Conservation (phyloP, 177 flowering plant species). For the Telopea speciosissima region DNA sequence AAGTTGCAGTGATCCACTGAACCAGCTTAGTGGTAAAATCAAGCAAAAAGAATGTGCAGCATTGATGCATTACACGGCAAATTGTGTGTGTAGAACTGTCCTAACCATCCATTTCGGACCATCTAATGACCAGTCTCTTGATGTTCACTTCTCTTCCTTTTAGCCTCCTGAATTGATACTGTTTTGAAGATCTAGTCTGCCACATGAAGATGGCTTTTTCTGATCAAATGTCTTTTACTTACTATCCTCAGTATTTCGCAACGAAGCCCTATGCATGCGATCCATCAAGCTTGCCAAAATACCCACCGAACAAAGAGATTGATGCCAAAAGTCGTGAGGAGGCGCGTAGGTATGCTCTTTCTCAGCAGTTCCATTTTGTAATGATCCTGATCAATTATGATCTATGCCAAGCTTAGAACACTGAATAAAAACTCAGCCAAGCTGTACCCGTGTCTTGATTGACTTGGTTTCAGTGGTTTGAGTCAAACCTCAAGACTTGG, state of each 20-base stretch:
- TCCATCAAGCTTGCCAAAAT: conserved; percentile 83
- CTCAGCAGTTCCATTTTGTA: neutral
- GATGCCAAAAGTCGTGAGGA: conserved; percentile 85
- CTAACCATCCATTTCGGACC: neutral
- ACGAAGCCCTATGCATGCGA: conserved; percentile 85
- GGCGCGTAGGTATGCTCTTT: conserved; percentile 41
- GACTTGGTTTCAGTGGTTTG: conserved; percentile 2
- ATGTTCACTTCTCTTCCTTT: neutral
- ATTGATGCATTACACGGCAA: neutral
- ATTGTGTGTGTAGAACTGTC: neutral
- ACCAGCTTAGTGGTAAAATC: neutral
- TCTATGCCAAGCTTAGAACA: neutral
- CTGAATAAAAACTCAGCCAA: neutral
- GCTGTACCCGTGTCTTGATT: neutral
- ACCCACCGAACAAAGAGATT: conserved; percentile 89
- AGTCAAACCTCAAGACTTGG: neutral
- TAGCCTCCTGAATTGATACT: neutral
- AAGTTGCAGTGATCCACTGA: neutral
- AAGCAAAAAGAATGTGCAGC: neutral
- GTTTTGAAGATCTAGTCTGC: neutral
- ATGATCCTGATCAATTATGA: neutral
- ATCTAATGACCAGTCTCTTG: neutral
- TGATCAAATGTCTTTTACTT: conserved; percentile 2
- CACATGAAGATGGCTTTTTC: neutral
- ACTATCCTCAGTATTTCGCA: conserved; percentile 60